Base-by-base conservation (phyloP, 2,329 filamentous ascomycete species). In the Diaporthe citri region DNA sequence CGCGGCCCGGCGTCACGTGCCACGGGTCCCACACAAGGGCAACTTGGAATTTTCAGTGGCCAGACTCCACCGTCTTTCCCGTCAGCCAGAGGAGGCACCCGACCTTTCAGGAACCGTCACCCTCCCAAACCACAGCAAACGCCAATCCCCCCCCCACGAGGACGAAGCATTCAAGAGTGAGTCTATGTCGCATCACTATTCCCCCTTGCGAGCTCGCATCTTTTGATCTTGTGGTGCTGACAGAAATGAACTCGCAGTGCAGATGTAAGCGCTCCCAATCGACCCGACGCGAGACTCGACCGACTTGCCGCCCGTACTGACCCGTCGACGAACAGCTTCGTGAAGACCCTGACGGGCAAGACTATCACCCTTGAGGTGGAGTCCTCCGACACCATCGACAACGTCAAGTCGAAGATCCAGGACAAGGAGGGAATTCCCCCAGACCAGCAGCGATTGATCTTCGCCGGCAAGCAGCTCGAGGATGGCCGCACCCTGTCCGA, bases 331-430 rank as follows among this genome's bases (percentile, higher is more conserved):
- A 79, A 81, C 88, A 97, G 95, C 93, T 98, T 98, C 94, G 96
- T 98, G 90, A 98, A 98, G 94, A 98, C 96, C 92, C 95, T 98
- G 86, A 98, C 96, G 92, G 96, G 97, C 90, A 98, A 98, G 95
- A 98, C 96, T 88, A 98, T 98, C 92, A 98, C 97, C 89, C 94
- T 98, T 84, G 96, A 98, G 93, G 96, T 98, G 87, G 96, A 98
- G 93, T 98, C 95, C 85, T 95, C 93, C 85, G 96, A 98, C 89
- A 98, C 96, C 84, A 98, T 98, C 90, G 96, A 98, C 93, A 98
- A 98, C 93, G 96, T 98, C 89, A 98, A 98, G 93, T 93, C 93
- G 90, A 98, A 98, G 94, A 98, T 98, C 88, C 96, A 98, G 91
- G 96, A 98, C 90, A 98, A 98, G 94, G 96, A 98, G 90, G 96